Percentiles rank a stretch among this genome's conserved stretches.
Evolutionary conservation across 371 early-diverging fungal species (phyloP).

Genomic region (Umbelopsis sp.): DNA sequence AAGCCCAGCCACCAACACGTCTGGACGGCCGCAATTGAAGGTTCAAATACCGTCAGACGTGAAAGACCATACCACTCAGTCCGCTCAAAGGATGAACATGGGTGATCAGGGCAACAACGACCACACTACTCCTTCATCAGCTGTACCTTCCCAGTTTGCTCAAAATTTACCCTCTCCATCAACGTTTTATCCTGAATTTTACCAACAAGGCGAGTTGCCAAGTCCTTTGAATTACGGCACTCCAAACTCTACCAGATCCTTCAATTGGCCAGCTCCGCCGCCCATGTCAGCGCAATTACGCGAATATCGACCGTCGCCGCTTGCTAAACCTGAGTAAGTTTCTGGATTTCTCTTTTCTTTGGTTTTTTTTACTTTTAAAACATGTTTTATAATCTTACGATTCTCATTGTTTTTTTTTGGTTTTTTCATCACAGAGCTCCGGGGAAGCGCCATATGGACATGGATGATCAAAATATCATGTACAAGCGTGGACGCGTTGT

Average conservation of each 20-base stretch:
- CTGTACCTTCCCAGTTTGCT: constrained; percentile 71
- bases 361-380: no score
- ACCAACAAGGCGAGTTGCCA: constrained; percentile 65
- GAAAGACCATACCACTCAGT: background rate
- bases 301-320: constrained; percentile 34
- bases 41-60: constrained; percentile 14
- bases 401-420: background rate
- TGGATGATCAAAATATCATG: background rate
- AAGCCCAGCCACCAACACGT: background rate
- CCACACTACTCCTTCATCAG: constrained; percentile 43
- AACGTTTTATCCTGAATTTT: constrained; percentile 78
- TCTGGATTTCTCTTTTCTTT: background rate
- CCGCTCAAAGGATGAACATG: background rate
- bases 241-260: constrained; percentile 57
- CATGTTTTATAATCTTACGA: no score
- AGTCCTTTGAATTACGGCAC: constrained; percentile 70
- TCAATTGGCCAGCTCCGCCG: constrained; percentile 61
- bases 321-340: constrained; percentile 22
- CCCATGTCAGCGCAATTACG: constrained; percentile 24
- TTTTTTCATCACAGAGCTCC: background rate
- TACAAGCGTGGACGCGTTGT: constrained; percentile 1
- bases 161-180: constrained; percentile 80
- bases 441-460: background rate
- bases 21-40: background rate
- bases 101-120: background rate